phyloP scores from a whole-genome alignment of 1,284 basidiomycete genomes.

The Fomitiporia mediterranea region DNA sequence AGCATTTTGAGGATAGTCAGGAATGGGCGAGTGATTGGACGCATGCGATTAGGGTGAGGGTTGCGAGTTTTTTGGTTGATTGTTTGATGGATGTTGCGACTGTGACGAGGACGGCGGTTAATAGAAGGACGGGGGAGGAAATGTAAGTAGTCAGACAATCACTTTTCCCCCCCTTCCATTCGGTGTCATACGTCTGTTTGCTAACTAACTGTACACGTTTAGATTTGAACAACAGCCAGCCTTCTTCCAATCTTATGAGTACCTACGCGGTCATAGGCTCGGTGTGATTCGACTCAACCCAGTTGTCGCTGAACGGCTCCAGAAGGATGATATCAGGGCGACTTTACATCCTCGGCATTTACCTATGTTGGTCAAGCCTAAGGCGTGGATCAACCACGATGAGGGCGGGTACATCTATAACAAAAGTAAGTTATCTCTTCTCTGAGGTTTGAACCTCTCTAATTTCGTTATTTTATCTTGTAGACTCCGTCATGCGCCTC shows the following conservation, averaged over 20 bases:
- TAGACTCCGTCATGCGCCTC: constrained; percentile 83
- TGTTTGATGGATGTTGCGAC: constrained; percentile 81
- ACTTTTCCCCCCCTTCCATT: too few species aligned
- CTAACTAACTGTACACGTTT: constrained; percentile 6
- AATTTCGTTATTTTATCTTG: constrained; percentile 4
- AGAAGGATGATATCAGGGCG: constrained; percentile 71
- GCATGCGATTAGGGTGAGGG: constrained; percentile 66
- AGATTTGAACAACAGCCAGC: constrained; percentile 86
- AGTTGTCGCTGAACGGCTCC: constrained; percentile 72
- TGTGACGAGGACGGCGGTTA: constrained; percentile 58
- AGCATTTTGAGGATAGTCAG: constrained; percentile 59
- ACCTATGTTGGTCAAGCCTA: constrained; percentile 92
- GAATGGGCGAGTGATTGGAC: constrained; percentile 82
- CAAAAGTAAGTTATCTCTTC: constrained; percentile 45
- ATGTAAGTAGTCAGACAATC: constrained; percentile 58
- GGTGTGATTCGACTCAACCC: constrained; percentile 90
- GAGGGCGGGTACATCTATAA: constrained; percentile 85
- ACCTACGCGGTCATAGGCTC: constrained; percentile 85
- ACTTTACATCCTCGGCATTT: constrained; percentile 90
- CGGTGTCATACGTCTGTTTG: neutral
- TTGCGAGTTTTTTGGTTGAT: constrained; percentile 84
- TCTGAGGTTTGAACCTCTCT: neutral
- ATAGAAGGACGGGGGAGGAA: constrained; percentile 53
- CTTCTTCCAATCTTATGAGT: constrained; percentile 92
- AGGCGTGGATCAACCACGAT: constrained; percentile 79